A percentile compares a stretch with the other conserved stretches of the same genome.
Evolutionary conservation across 768 basidiomycete species (phyloP).

Genomic region (Phanerodontia chrysosporium): DNA sequence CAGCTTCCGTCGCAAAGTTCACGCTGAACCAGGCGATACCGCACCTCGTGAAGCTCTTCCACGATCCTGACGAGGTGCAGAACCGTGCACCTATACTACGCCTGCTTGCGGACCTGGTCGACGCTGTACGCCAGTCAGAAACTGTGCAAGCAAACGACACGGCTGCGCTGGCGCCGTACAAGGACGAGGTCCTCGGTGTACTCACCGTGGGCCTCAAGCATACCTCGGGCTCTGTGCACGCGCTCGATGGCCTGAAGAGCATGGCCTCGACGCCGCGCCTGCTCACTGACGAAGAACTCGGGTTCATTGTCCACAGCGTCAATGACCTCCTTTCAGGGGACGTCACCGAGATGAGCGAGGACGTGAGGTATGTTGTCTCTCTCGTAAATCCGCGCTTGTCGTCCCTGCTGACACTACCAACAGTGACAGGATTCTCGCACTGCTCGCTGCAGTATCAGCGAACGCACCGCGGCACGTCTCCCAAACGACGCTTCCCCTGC

Average conservation of each 20-base stretch:
- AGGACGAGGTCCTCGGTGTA: conserved; percentile 72
- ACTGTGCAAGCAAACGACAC: conserved; percentile 21
- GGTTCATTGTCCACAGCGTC: conserved; percentile 72
- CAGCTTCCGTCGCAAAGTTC: conserved; percentile 68
- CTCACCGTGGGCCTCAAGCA: conserved; percentile 55
- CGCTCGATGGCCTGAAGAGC: conserved; percentile 61
- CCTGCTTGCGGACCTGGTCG: conserved; percentile 63
- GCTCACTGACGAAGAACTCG: conserved; percentile 68
- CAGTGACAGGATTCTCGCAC: conserved; percentile 57
- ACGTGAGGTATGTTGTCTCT: conserved; percentile 42
- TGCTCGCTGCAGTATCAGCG: conserved; percentile 60
- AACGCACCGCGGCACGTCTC: conserved; percentile 62
- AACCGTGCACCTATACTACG: conserved; percentile 64
- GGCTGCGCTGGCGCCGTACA: conserved; percentile 49
- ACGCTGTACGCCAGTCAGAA: conserved; percentile 49
- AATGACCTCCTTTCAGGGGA: conserved; percentile 62
- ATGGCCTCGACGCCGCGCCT: conserved; percentile 62
- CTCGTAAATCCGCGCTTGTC: neutral
- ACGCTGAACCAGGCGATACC: conserved; percentile 67
- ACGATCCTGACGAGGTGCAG: conserved; percentile 61
- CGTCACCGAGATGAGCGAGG: conserved; percentile 39
- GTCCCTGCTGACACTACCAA: neutral
- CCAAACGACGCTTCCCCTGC: conserved; percentile 71
- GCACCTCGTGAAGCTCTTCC: conserved; percentile 74
- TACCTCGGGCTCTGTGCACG: conserved; percentile 47